Evolutionary conservation across 352 stramenopile genomes (phyloP).

Genomic region (Halophytophthora batemanensis): DNA sequence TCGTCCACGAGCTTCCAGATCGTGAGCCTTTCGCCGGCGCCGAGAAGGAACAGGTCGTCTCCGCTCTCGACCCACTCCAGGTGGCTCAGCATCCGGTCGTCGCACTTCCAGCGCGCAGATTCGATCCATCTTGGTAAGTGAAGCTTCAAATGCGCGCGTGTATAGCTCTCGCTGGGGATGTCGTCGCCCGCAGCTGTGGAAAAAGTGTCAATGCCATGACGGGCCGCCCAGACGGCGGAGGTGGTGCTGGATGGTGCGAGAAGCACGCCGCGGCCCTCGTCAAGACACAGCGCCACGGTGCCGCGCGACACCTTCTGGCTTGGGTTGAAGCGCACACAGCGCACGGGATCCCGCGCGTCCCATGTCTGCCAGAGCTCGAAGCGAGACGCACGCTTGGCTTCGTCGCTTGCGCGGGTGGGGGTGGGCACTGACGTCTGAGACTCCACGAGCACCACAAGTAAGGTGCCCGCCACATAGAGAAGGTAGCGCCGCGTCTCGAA

Average conservation of each 20-base stretch:
- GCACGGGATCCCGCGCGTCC: conserved; percentile 38
- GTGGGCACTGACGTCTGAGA: conserved; percentile 7
- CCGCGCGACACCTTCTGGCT: conserved; percentile 48
- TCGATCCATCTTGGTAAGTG: conserved; percentile 66
- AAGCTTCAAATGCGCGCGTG: conserved; percentile 68
- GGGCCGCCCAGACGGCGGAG: conserved; percentile 16
- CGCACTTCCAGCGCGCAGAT: conserved; percentile 65
- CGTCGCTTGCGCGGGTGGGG: conserved; percentile 1
- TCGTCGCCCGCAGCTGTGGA: conserved; percentile 5
- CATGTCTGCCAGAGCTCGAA: conserved; percentile 78
- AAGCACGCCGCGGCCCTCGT: conserved; percentile 61
- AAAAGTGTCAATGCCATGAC: not conserved
- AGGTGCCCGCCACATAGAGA: conserved; percentile 49
- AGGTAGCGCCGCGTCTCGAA: conserved; percentile 61
- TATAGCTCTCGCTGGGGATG: conserved; percentile 33
- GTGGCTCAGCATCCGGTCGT: conserved; percentile 57
- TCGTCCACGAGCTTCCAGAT: conserved; percentile 85
- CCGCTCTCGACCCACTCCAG: conserved; percentile 73
- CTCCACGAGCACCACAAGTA: conserved; percentile 65
- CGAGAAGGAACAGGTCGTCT: conserved; percentile 69
- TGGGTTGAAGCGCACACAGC: conserved; percentile 56
- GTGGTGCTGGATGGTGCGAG: conserved; percentile 47
- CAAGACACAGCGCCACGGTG: conserved; percentile 56
- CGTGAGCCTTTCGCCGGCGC: conserved; percentile 63
- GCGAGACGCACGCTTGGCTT: conserved; percentile 20